Evolutionary conservation across 192 early-diverging fungal genomes (phyloP), one percentile per base, ranked within the genome.

Genomic region (Backusella mclennaniae): DNA sequence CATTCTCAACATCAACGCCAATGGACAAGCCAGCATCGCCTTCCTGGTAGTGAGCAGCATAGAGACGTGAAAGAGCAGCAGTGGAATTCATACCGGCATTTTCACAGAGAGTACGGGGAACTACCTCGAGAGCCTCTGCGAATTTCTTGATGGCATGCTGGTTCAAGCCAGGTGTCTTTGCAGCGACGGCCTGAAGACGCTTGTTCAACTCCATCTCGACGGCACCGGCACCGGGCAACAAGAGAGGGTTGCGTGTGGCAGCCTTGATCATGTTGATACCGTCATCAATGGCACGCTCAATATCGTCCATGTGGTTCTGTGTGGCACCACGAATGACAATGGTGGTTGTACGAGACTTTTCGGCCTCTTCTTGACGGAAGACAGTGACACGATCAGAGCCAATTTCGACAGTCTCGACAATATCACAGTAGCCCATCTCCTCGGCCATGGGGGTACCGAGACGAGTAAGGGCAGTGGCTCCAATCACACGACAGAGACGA

Each of bases 261-360:
- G 97, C 93, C 87, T 98, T 99, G 79, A 99, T 90, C 31, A 95
- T 91, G 81, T 98, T 99, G 79, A 99, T 95, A 80, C 97, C 97
- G 79, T 98, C 97, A 84, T 99, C 97, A 36, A 99, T 88, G 19
- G 97, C 96, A 67, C 97, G 93, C 85, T 99, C 97, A 69, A 97
- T 88, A 86, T 99, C 97, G 78, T 99, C 97, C 81, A 99, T 90
- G 73, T 90, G 85, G 86, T 99, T 99, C 81, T 91, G 91, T 8
- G 97, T 99, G 6, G 95, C 96, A 56, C 97, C 97, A 78, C 97
- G 95, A 68, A 99, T 87, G 38, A 99, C 95, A 78, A 99, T 95
- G 9, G 97, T 99, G 23, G 95, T 94, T 41, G 96, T 95, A 82
- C 93, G 94, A 66, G 92, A 92, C 41, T 82, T 86, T 49, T 97